Conservation (phyloP, 805 yeast species). For the Cyberlindnera mississippiensis region DNA sequence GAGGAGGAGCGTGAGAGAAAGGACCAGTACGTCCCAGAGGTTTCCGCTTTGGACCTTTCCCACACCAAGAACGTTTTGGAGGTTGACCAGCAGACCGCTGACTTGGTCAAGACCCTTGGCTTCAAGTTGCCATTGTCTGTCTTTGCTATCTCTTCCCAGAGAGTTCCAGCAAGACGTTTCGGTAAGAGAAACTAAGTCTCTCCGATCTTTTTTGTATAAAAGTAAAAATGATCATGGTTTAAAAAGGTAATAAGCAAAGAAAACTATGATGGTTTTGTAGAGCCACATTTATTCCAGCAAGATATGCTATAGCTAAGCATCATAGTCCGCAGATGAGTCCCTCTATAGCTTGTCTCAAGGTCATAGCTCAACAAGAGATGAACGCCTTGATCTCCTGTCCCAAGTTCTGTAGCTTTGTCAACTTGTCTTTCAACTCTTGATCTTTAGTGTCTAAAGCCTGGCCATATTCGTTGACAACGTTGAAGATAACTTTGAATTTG, state of each 20-base stretch:
- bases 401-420: slow-evolving; percentile 35
- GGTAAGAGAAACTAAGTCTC: slow-evolving; percentile 73
- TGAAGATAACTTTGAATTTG: slow-evolving; percentile 36
- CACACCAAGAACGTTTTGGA: slow-evolving; percentile 94
- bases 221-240: slow-evolving; percentile 14
- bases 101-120: slow-evolving; percentile 91
- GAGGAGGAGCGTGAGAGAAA: slow-evolving; percentile 99
- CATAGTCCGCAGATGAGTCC: too few species aligned
- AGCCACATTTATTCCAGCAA: too few species aligned
- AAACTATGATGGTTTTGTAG: too few species aligned
- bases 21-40: slow-evolving; percentile 99
- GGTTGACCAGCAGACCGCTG: slow-evolving; percentile 96
- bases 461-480: slow-evolving; percentile 35
- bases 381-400: slow-evolving; percentile 38
- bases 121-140: slow-evolving; percentile 84
- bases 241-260: too few species aligned
- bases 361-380: slow-evolving; percentile 27
- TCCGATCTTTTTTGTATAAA: slow-evolving; percentile 19
- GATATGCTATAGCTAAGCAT: too few species aligned
- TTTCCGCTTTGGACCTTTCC: slow-evolving; percentile 97
- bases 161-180: slow-evolving; percentile 84
- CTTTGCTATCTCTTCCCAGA: slow-evolving; percentile 83
- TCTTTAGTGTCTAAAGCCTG: slow-evolving; percentile 31
- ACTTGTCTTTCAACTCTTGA: slow-evolving; percentile 31
- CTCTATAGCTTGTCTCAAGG: too few species aligned